Percentiles rank a stretch among this genome's conserved stretches.
These are phyloP conservation scores for Colletotrichum graminicola DNA, from an alignment of 2,329 filamentous ascomycete species.

Conservation along the genomic window DNA sequence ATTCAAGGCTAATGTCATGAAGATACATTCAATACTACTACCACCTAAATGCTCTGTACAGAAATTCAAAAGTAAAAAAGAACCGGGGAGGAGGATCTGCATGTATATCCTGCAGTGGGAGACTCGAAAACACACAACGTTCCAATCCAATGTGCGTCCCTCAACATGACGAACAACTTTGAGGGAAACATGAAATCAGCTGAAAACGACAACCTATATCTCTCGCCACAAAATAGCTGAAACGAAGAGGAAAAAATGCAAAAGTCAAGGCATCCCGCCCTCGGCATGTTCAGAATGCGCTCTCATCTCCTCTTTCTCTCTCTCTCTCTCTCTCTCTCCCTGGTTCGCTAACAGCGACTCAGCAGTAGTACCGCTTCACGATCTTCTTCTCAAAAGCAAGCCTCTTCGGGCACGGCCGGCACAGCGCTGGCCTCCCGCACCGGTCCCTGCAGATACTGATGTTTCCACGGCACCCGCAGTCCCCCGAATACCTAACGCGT, in stretches of 20 bases:
- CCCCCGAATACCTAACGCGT: not conserved
- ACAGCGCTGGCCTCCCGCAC: slow-evolving; percentile 10
- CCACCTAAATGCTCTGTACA: not conserved
- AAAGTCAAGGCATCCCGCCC: slow-evolving; percentile 44
- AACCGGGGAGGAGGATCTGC: not conserved
- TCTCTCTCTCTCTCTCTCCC: not conserved
- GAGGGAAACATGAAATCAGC: not conserved
- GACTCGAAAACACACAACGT: not conserved
- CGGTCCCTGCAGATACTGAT: slow-evolving; percentile 7
- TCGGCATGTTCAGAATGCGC: too few species aligned
- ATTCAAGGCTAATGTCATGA: not conserved
- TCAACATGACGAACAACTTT: not conserved
- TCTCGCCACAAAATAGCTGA: not conserved
- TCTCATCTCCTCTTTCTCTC: too few species aligned
- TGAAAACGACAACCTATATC: not conserved
- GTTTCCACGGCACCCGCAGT: not conserved
- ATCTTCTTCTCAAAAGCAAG: slow-evolving; percentile 2
- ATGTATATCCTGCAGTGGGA: not conserved
- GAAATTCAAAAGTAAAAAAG: too few species aligned
- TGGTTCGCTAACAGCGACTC: not conserved
- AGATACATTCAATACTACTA: not conserved
- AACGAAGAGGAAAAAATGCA: not conserved
- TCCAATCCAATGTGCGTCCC: not conserved
- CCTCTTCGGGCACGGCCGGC: not conserved
- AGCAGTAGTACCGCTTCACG: slow-evolving; percentile 15